Percentiles rank a stretch among this genome's conserved stretches.
Evolutionary conservation across 1,284 basidiomycete species (phyloP).

Genomic region (Amylostereum areolatum): DNA sequence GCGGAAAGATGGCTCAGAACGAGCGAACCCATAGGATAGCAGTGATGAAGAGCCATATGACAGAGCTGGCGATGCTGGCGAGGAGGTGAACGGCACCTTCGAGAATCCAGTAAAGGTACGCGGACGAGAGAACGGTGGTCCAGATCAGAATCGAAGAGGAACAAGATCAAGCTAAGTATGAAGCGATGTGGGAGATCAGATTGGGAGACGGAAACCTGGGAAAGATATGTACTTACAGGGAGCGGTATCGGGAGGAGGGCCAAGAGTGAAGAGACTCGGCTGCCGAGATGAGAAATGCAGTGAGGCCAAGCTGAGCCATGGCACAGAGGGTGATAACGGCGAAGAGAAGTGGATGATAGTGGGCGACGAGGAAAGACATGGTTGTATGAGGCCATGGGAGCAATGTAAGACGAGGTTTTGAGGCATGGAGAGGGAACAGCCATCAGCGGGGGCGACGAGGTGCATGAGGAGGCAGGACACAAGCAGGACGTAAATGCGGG

Average conservation of each 20-base stretch:
- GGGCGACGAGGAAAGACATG: constrained; percentile 29
- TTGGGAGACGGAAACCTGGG: not conserved
- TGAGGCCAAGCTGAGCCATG: constrained; percentile 65
- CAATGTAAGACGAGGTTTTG: too few species aligned
- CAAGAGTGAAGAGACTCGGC: constrained; percentile 57
- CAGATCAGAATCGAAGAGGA: constrained; percentile 66
- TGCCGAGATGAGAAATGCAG: constrained; percentile 60
- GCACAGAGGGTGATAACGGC: constrained; percentile 59
- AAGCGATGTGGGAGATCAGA: not conserved
- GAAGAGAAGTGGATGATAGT: constrained; percentile 68
- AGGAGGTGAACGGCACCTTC: constrained; percentile 60
- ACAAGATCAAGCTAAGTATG: constrained; percentile 39
- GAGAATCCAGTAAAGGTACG: constrained; percentile 65
- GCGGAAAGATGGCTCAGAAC: too few species aligned
- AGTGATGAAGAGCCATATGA: constrained; percentile 63
- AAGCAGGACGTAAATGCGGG: too few species aligned
- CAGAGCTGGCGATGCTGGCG: constrained; percentile 70
- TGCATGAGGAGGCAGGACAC: too few species aligned
- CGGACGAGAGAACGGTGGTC: constrained; percentile 62
- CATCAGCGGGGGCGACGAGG: too few species aligned
- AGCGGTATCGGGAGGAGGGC: constrained; percentile 57
- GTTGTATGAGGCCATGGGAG: too few species aligned
- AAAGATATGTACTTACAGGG: constrained; percentile 41
- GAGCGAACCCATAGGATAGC: constrained; percentile 56
- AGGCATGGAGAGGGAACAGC: too few species aligned